phyloP scores from a whole-genome alignment of 495 filamentous ascomycete species.

The Aspergillus indologenus region DNA sequence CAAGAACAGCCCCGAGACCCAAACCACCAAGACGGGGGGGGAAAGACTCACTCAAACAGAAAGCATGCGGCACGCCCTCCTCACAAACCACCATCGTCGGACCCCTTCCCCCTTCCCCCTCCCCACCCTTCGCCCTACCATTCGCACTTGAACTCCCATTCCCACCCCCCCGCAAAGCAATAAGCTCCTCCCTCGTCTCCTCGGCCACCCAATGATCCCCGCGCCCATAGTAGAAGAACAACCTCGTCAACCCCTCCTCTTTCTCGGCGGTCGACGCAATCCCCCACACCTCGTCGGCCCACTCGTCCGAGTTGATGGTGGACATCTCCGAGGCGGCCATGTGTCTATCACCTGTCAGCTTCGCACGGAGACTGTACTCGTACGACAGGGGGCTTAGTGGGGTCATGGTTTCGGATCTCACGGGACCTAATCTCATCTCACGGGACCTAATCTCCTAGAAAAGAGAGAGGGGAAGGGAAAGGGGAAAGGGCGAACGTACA shows the following conservation, averaged over 20 bases:
- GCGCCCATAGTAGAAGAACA: constrained; percentile 78
- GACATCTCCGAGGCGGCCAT: constrained; percentile 75
- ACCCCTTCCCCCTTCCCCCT: constrained; percentile 38
- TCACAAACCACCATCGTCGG: constrained; percentile 72
- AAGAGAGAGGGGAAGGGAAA: constrained; percentile 1
- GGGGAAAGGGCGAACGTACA: constrained; percentile 45
- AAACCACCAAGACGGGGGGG: not conserved
- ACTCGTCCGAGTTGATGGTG: constrained; percentile 70
- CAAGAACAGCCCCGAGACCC: too few relatives aligned
- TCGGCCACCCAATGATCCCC: constrained; percentile 82
- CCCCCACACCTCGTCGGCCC: constrained; percentile 82
- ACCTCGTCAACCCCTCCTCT: constrained; percentile 39
- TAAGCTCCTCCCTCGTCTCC: constrained; percentile 69
- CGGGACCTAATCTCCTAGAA: too few relatives aligned
- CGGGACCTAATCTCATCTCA: too few relatives aligned
- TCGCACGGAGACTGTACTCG: too few relatives aligned
- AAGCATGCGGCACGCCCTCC: constrained; percentile 71
- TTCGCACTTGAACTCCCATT: not conserved
- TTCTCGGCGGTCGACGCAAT: constrained; percentile 39
- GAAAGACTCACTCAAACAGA: constrained; percentile 66
- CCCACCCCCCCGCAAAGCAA: constrained; percentile 45
- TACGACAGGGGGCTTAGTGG: too few relatives aligned
- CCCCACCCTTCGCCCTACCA: too few relatives aligned
- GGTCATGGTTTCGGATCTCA: too few relatives aligned
- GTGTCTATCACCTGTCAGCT: constrained; percentile 37